Conservation (phyloP, 768 basidiomycete genomes). For the Suillus cothurnatus region DNA sequence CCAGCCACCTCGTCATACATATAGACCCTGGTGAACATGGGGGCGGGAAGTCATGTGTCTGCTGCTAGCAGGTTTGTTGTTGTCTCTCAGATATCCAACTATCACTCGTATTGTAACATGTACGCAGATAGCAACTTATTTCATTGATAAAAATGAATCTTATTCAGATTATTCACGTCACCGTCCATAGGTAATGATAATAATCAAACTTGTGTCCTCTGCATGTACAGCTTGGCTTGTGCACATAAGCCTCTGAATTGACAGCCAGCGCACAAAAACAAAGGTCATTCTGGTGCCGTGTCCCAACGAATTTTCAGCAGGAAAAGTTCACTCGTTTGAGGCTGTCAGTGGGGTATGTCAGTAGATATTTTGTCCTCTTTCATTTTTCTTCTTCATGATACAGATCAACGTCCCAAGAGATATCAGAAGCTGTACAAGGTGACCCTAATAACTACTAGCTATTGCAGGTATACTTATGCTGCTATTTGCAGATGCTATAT, state of each 20-base stretch:
- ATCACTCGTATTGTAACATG: no score
- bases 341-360: conserved; percentile 22
- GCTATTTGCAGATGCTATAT: conserved; percentile 32
- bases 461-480: not conserved
- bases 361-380: not conserved
- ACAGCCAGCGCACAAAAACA: not conserved
- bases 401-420: not conserved
- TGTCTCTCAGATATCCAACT: no score
- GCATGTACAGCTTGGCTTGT: no score
- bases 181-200: no score
- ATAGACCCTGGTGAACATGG: not conserved
- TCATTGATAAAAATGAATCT: no score
- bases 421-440: conserved; percentile 39
- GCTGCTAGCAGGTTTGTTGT: not conserved
- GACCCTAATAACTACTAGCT: not conserved
- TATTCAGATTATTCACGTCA: no score
- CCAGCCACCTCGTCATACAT: not conserved
- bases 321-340: conserved; percentile 39
- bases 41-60: not conserved
- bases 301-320: conserved; percentile 40
- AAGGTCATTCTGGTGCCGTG: not conserved
- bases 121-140: no score
- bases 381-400: not conserved
- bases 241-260: not conserved
- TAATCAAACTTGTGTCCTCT: no score